Evolutionary conservation across 164 flowering plant genomes (phyloP).

Genomic region (Macadamia tetraphylla): DNA sequence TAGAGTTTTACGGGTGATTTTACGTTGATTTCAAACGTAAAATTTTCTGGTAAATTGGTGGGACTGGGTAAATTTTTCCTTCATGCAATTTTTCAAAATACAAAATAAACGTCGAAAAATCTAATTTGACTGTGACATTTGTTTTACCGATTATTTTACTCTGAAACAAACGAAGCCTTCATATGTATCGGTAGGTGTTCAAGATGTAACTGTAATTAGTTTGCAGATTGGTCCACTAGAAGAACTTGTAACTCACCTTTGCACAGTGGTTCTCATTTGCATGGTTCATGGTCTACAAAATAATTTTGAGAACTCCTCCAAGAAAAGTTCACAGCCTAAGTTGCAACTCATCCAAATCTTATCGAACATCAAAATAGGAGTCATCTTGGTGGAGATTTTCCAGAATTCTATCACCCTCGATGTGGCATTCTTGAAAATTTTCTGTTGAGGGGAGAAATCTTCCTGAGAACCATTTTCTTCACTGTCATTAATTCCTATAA

Average conservation of each 20-base stretch:
- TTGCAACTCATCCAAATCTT: slow-evolving; percentile 40
- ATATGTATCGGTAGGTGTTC: slow-evolving; percentile 54
- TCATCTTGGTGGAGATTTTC: slow-evolving; percentile 63
- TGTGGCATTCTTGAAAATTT: slow-evolving; percentile 27
- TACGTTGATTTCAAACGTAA: too few species aligned
- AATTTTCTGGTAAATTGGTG: too few species aligned
- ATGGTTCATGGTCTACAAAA: slow-evolving; percentile 37
- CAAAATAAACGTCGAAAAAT: too few species aligned
- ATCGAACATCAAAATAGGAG: slow-evolving; percentile 56
- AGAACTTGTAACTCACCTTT: slow-evolving; percentile 71
- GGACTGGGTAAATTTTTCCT: too few species aligned
- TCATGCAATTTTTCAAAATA: too few species aligned
- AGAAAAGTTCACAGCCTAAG: slow-evolving; percentile 47
- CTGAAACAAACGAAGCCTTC: too few species aligned
- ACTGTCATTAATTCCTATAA: slow-evolving; percentile 1
- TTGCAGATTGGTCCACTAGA: slow-evolving; percentile 65
- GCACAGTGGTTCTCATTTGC: slow-evolving; percentile 47
- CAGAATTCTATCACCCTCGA: slow-evolving; percentile 43
- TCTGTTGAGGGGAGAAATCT: slow-evolving; percentile 15
- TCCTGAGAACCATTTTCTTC: slow-evolving; percentile 8
- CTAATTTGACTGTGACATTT: too few species aligned
- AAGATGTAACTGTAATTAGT: slow-evolving; percentile 56
- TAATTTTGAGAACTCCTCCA: slow-evolving; percentile 61
- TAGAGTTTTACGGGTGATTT: too few species aligned
- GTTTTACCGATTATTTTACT: too few species aligned